These are phyloP conservation scores for Ustilago crameri DNA, from an alignment of 1,284 basidiomycete genomes.

Conservation along the genomic window DNA sequence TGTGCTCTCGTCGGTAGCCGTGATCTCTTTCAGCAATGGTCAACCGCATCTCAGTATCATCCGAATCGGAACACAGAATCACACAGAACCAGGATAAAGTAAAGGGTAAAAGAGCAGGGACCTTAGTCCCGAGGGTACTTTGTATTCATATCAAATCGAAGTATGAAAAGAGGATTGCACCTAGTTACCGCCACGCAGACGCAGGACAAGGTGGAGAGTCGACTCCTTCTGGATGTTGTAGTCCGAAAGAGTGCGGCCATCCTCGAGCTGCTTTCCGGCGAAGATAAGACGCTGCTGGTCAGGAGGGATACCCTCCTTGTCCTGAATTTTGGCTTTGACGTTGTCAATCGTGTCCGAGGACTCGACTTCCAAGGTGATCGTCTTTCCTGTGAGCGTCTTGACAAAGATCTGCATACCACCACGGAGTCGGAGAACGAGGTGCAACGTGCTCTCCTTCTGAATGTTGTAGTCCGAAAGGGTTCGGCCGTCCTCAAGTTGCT, in stretches of 20 bases:
- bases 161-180: background rate
- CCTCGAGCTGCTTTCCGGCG: slow-evolving; percentile 70
- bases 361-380: slow-evolving; percentile 92
- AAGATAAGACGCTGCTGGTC: slow-evolving; percentile 71
- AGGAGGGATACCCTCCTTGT: slow-evolving; percentile 69
- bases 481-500: slow-evolving; percentile 66
- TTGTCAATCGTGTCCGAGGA: slow-evolving; percentile 93
- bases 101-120: background rate
- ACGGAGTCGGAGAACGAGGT: slow-evolving; percentile 88
- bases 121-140: slow-evolving; percentile 3
- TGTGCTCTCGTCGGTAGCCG: too few relatives aligned
- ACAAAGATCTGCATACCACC: slow-evolving; percentile 73
- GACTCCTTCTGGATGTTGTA: slow-evolving; percentile 69
- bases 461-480: slow-evolving; percentile 75
- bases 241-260: slow-evolving; percentile 70
- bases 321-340: slow-evolving; percentile 69
- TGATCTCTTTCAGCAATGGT: too few relatives aligned
- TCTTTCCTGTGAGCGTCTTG: slow-evolving; percentile 91
- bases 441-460: slow-evolving; percentile 98
- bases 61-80: too few relatives aligned
- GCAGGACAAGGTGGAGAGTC: slow-evolving; percentile 65
- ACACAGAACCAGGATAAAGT: too few relatives aligned
- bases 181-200: slow-evolving; percentile 62
- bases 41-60: too few relatives aligned
- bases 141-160: slow-evolving; percentile 8